Evolutionary conservation across 495 filamentous ascomycete species (phyloP).

Genomic region (Halenospora varia): DNA sequence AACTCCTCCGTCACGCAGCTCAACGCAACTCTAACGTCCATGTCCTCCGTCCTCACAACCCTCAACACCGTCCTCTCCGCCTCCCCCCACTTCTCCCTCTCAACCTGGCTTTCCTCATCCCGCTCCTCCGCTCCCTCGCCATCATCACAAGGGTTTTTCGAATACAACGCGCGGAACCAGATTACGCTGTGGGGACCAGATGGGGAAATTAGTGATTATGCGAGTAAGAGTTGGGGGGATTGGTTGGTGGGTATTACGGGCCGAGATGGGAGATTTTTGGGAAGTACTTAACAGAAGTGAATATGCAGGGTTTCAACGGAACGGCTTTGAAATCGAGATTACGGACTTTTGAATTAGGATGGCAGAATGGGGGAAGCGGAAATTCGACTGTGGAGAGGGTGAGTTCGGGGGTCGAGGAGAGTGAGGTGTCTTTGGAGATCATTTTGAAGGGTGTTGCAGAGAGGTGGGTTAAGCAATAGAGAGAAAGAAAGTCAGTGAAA

Average conservation of each 20-base stretch:
- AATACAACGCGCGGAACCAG: constrained; percentile 50
- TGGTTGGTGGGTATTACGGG: constrained; percentile 44
- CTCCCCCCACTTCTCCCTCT: constrained; percentile 40
- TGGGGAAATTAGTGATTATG: constrained; percentile 48
- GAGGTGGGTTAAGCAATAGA: not conserved
- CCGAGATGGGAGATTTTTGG: constrained; percentile 46
- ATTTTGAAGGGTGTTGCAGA: not conserved
- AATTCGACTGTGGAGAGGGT: not conserved
- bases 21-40: constrained; percentile 13
- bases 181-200: constrained; percentile 50
- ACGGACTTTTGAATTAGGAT: constrained; percentile 35
- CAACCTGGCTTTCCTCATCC: constrained; percentile 39
- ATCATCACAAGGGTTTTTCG: constrained; percentile 34
- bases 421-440: not conserved
- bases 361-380: constrained; percentile 26
- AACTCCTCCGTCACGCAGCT: constrained; percentile 6
- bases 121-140: constrained; percentile 31
- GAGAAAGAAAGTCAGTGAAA: too few relatives aligned
- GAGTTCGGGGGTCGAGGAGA: not conserved
- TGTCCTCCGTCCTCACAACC: constrained; percentile 31
- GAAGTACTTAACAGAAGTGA: constrained; percentile 36
- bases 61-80: constrained; percentile 43
- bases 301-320: constrained; percentile 29
- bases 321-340: constrained; percentile 28
- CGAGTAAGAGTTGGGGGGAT: constrained; percentile 46